phyloP scores from a whole-genome alignment of 345 rosid species.

The Geranium brycei region DNA sequence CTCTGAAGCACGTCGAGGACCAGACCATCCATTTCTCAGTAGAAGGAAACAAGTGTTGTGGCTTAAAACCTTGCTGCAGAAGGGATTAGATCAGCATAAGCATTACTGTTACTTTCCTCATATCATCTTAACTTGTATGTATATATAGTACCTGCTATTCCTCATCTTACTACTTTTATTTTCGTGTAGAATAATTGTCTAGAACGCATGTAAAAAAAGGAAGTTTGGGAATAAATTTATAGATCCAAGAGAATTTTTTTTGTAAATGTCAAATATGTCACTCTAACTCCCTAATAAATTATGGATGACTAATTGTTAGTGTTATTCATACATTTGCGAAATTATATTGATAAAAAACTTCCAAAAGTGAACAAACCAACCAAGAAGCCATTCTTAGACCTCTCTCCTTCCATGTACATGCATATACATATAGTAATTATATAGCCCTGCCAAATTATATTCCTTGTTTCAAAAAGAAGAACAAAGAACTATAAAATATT shows the following conservation, averaged over 20 bases:
- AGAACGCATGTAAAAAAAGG: too few species aligned
- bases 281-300: too few species aligned
- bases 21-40: constrained; percentile 46
- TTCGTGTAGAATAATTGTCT: too few species aligned
- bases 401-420: background rate
- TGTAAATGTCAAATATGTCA: too few species aligned
- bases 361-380: background rate
- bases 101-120: too few species aligned
- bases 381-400: too few species aligned
- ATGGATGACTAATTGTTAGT: too few species aligned
- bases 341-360: background rate
- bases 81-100: constrained; percentile 27
- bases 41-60: constrained; percentile 43
- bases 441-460: background rate
- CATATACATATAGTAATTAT: background rate
- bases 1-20: constrained; percentile 47
- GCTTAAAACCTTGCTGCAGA: constrained; percentile 59
- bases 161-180: background rate
- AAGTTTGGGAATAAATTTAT: too few species aligned
- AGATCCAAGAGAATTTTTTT: background rate
- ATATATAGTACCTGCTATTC: background rate
- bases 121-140: too few species aligned
- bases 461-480: background rate
- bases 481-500: background rate
- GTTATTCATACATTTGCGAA: too few species aligned